These are phyloP conservation scores for Suhomyces faveliae DNA, from an alignment of 805 yeast genomes.

Conservation along the genomic window DNA sequence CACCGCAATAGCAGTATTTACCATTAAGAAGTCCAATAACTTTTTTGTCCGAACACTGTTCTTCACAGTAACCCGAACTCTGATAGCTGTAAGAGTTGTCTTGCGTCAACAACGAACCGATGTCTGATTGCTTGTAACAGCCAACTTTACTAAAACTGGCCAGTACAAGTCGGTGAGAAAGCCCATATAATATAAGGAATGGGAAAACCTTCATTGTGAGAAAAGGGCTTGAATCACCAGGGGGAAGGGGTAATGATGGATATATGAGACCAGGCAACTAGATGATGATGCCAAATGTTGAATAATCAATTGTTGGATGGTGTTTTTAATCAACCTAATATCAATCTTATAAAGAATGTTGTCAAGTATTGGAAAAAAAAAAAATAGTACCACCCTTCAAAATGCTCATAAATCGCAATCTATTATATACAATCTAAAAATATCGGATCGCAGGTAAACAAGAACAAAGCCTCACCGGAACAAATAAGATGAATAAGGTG, in stretches of 20 bases:
- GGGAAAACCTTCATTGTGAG: slow-evolving; percentile 3
- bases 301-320: not conserved
- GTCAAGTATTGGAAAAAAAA: not conserved
- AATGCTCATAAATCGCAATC: slow-evolving; percentile 1
- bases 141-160: slow-evolving; percentile 15
- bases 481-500: not conserved
- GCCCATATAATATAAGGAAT: slow-evolving; percentile 7
- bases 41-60: slow-evolving; percentile 46
- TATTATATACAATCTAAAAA: slow-evolving; percentile 6
- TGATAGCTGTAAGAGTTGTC: slow-evolving; percentile 55
- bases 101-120: slow-evolving; percentile 3
- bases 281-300: not conserved
- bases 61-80: slow-evolving; percentile 56
- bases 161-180: not conserved
- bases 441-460: slow-evolving; percentile 4
- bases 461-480: slow-evolving; percentile 4
- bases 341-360: not conserved
- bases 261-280: not conserved
- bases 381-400: not conserved
- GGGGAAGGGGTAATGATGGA: not conserved
- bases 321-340: not conserved
- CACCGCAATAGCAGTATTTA: slow-evolving; percentile 66
- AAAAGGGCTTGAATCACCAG: not conserved
- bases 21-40: slow-evolving; percentile 47
- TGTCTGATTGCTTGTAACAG: slow-evolving; percentile 19